Evolutionary conservation across 768 basidiomycete species (phyloP).

Genomic region (Lyophyllum semitale): DNA sequence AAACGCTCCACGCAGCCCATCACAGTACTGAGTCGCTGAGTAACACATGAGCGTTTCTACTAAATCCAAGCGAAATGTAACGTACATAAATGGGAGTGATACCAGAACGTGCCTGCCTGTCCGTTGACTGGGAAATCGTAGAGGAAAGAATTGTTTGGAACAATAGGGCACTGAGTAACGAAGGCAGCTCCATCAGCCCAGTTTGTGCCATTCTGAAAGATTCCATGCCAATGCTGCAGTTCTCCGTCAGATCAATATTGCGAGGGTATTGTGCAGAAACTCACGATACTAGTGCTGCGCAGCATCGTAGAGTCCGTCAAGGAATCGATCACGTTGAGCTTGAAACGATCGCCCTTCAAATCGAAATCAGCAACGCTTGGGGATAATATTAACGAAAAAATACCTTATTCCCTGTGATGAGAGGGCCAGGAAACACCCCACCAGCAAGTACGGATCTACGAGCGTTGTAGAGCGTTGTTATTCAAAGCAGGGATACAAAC

Average conservation of each 20-base stretch:
- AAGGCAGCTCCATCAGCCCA: background rate
- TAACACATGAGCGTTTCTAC: background rate
- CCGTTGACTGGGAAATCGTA: background rate
- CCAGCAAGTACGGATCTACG: background rate
- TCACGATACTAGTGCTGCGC: background rate
- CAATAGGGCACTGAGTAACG: background rate
- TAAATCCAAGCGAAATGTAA: background rate
- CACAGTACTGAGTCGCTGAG: conserved; percentile 35
- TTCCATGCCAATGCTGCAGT: background rate
- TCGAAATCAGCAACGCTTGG: background rate
- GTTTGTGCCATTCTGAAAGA: background rate
- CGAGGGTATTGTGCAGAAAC: background rate
- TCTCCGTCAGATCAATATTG: background rate
- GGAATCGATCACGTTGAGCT: background rate
- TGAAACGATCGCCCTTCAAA: background rate
- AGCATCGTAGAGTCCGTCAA: background rate
- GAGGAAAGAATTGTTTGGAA: background rate
- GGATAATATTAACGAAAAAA: background rate
- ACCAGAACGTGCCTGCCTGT: background rate
- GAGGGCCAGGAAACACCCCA: background rate
- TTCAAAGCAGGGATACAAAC: background rate
- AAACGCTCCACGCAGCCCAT: conserved; percentile 38
- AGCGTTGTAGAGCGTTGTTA: background rate
- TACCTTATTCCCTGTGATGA: background rate
- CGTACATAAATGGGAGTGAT: background rate